Conservation (phyloP, 192 early-diverging fungal species). For the Haplosporangium gracile region DNA sequence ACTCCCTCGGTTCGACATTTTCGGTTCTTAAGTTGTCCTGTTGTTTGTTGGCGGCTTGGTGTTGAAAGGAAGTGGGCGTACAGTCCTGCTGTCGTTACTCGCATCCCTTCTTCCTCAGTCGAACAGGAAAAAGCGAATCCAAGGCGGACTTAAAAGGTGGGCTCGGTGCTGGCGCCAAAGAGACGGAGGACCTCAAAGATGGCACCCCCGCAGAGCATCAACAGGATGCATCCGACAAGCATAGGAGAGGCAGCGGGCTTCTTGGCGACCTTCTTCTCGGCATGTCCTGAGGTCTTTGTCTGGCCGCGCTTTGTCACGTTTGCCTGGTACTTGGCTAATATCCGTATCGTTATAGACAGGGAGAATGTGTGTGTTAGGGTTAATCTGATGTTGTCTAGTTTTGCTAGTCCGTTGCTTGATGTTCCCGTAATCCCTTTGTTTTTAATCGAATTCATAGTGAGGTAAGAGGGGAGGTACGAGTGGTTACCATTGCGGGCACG, state of each 20-base stretch:
- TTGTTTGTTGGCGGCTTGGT: background rate
- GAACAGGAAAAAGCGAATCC: background rate
- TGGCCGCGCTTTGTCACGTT: constrained; percentile 49
- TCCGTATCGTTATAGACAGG: background rate
- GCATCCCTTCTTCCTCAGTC: background rate
- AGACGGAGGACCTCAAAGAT: constrained; percentile 41
- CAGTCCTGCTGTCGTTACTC: background rate
- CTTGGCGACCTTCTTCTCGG: constrained; percentile 19
- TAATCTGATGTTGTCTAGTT: background rate
- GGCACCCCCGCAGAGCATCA: constrained; percentile 39
- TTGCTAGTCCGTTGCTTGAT: background rate
- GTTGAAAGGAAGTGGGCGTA: background rate
- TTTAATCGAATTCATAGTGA: background rate
- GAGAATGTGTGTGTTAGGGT: no score
- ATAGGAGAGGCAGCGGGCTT: constrained; percentile 24
- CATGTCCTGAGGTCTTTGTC: constrained; percentile 7
- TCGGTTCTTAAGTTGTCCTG: background rate
- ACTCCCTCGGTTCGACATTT: background rate
- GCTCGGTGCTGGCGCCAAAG: constrained; percentile 25
- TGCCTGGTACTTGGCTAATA: constrained; percentile 48
- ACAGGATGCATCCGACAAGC: constrained; percentile 26
- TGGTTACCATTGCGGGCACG: constrained; percentile 46
- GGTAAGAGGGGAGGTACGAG: background rate
- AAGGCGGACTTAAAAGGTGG: background rate
- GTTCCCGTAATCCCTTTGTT: background rate